Percentiles rank a stretch among this genome's conserved stretches.
phyloP scores from a whole-genome alignment of 2,329 filamentous ascomycete species.

The Fonsecaea multimorphosa region DNA sequence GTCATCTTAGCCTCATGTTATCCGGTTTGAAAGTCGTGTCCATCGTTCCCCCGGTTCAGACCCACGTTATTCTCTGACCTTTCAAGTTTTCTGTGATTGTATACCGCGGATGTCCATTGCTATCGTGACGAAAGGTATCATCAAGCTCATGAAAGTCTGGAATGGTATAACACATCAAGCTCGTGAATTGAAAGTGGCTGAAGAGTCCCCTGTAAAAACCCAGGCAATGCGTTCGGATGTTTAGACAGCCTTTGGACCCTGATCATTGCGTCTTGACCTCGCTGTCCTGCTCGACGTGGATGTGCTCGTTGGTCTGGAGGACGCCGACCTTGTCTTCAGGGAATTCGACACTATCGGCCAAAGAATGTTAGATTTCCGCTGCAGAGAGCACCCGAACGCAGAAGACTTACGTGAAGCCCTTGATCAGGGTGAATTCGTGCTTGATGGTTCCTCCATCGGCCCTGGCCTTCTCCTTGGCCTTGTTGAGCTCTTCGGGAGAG shows the following conservation, averaged over 20 bases:
- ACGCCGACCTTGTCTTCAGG: constrained; percentile 69
- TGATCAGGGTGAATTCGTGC: constrained; percentile 85
- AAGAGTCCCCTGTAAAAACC: neutral
- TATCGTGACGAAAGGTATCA: constrained; percentile 4
- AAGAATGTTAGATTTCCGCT: constrained; percentile 3
- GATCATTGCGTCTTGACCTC: constrained; percentile 73
- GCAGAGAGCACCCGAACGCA: neutral
- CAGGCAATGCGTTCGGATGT: neutral
- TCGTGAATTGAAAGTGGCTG: neutral
- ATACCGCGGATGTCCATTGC: neutral
- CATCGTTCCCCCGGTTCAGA: neutral
- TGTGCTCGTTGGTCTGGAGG: constrained; percentile 71
- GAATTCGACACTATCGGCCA: constrained; percentile 69
- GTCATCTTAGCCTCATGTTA: neutral
- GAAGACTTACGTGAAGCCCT: constrained; percentile 82
- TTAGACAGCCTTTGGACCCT: neutral
- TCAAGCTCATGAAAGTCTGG: neutral
- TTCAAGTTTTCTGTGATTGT: neutral
- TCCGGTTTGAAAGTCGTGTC: neutral
- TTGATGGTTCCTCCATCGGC: constrained; percentile 82
- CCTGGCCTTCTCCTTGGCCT: constrained; percentile 74
- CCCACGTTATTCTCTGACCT: neutral
- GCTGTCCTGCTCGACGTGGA: constrained; percentile 79
- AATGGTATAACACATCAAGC: constrained; percentile 6
- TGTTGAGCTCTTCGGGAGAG: constrained; percentile 68